phyloP scores from a whole-genome alignment of 2,329 filamentous ascomycete species.

The Orbilia blumenaviensis region DNA sequence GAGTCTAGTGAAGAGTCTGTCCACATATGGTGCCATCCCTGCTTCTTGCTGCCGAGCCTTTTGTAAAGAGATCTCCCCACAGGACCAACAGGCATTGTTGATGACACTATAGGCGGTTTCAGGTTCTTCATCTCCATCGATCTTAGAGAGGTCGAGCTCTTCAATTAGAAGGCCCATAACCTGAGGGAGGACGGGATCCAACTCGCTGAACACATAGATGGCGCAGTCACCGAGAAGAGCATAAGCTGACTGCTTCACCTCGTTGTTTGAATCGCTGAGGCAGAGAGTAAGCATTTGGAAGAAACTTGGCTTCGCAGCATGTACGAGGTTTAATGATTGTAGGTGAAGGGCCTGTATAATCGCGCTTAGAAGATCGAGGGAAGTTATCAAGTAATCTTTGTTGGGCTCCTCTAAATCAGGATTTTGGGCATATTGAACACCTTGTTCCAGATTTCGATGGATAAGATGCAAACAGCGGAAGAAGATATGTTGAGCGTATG shows the following conservation, averaged over 20 bases:
- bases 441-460: constrained; percentile 86
- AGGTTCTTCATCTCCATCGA: constrained; percentile 78
- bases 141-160: constrained; percentile 73
- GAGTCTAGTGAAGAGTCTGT: constrained; percentile 78
- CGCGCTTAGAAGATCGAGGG: constrained; percentile 88
- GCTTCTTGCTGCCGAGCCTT: constrained; percentile 66
- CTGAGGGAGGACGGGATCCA: constrained; percentile 76
- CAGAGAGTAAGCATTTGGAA: constrained; percentile 91
- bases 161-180: constrained; percentile 84
- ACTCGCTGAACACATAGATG: constrained; percentile 85
- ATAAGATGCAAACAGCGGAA: constrained; percentile 88
- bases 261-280: constrained; percentile 86
- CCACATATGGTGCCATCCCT: constrained; percentile 78
- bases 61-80: constrained; percentile 88
- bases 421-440: constrained; percentile 74
- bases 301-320: constrained; percentile 78
- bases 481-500: constrained; percentile 88
- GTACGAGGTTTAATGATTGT: constrained; percentile 77
- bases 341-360: constrained; percentile 88
- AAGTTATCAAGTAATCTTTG: constrained; percentile 96
- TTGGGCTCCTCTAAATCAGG: constrained; percentile 68
- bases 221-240: constrained; percentile 93
- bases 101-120: constrained; percentile 89
- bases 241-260: constrained; percentile 95
- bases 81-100: constrained; percentile 98